A percentile compares a stretch with the other conserved stretches of the same genome.
Evolutionary conservation across 2,329 filamentous ascomycete species (phyloP).

Genomic region (Venturia carpophila): DNA sequence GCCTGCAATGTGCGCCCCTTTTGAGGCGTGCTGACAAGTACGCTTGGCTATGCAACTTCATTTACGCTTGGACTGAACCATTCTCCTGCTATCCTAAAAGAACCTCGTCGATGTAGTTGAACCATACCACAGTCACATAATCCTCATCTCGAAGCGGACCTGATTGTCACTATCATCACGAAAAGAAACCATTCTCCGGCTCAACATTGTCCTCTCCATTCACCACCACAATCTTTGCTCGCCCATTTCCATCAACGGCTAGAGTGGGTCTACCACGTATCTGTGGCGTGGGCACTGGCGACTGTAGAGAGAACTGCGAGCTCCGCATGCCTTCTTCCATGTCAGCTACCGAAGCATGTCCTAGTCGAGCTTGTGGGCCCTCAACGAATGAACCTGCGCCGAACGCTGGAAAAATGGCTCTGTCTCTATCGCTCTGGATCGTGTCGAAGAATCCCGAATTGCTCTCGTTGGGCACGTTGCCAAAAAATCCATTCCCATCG

Average conservation of each 20-base stretch:
- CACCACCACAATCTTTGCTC: background rate
- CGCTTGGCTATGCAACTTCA: background rate
- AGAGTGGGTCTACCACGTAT: background rate
- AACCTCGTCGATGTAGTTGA: background rate
- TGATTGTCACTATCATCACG: background rate
- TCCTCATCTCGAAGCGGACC: background rate
- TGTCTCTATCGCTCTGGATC: background rate
- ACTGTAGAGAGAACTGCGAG: background rate
- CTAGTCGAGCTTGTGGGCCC: background rate
- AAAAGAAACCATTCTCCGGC: background rate
- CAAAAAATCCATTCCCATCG: background rate
- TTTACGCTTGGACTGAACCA: background rate
- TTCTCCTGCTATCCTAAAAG: background rate
- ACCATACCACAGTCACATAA: background rate
- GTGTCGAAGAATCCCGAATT: background rate
- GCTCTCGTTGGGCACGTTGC: background rate
- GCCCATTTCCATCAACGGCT: background rate
- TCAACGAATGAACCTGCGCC: background rate
- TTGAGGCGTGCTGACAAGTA: background rate
- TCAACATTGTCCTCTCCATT: background rate
- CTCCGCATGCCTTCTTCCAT: background rate
- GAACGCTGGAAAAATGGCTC: background rate
- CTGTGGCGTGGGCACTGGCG: background rate
- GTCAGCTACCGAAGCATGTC: background rate
- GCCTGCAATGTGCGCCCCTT: background rate